A percentile compares a stretch with the other conserved stretches of the same genome.
Evolutionary conservation across 1,139 yeast species (phyloP).

Genomic region (Hyphopichia burtonii): DNA sequence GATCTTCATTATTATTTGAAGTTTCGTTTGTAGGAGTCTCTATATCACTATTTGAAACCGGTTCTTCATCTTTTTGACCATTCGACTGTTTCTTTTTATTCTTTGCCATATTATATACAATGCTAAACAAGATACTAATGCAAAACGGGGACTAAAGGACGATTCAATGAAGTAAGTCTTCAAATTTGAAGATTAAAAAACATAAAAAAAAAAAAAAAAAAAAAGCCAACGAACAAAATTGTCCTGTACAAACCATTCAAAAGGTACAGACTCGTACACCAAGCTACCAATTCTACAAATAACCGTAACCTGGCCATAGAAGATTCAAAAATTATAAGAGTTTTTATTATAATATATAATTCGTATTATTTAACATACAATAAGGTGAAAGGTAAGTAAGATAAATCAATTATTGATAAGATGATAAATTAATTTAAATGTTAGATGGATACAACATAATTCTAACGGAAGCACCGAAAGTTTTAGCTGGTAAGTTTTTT

Average conservation of each 20-base stretch:
- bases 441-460: conserved; percentile 99
- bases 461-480: conserved; percentile 99
- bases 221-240: no score
- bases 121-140: background rate
- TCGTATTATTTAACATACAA: conserved; percentile 1
- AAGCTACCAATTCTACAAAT: no score
- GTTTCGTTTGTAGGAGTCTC: background rate
- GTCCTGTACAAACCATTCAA: no score
- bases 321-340: background rate
- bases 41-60: background rate
- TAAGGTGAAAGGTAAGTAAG: background rate
- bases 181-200: no score
- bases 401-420: background rate
- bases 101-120: conserved; percentile 22
- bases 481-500: conserved; percentile 98
- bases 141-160: background rate
- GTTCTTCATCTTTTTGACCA: conserved; percentile 3
- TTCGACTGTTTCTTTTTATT: conserved; percentile 23
- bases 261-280: no score
- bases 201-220: no score
- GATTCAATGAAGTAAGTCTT: no score
- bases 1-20: background rate
- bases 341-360: conserved; percentile 3
- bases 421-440: conserved; percentile 61
- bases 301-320: no score